These are phyloP conservation scores for Forsythia suspensa DNA, from an alignment of 257 asterid species.

Conservation along the genomic window DNA sequence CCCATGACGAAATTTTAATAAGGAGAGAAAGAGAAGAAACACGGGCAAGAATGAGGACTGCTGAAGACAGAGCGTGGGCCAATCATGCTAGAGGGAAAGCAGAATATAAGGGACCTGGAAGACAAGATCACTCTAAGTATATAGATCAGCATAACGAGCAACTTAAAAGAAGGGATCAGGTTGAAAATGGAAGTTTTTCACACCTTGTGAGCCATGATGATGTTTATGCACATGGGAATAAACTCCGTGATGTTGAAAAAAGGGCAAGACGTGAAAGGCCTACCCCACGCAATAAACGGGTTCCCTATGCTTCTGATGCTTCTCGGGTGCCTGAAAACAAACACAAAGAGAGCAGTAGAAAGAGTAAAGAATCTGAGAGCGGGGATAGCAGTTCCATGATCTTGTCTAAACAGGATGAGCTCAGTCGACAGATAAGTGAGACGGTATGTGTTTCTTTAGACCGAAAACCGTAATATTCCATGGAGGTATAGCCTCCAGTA, in stretches of 20 bases:
- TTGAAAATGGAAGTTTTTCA: slow-evolving; percentile 59
- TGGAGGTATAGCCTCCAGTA: slow-evolving; percentile 16
- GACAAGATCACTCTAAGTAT: slow-evolving; percentile 69
- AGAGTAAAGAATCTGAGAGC: slow-evolving; percentile 65
- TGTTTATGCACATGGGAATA: slow-evolving; percentile 51
- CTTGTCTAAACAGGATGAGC: slow-evolving; percentile 56
- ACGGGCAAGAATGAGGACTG: slow-evolving; percentile 51
- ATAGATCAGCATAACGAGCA: slow-evolving; percentile 56
- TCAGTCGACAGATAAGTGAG: slow-evolving; percentile 55
- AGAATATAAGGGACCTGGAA: slow-evolving; percentile 62
- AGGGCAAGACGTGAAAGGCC: slow-evolving; percentile 67
- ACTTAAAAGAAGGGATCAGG: slow-evolving; percentile 65
- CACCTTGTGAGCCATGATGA: slow-evolving; percentile 72
- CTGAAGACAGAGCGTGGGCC: slow-evolving; percentile 69
- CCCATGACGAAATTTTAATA: slow-evolving; percentile 53
- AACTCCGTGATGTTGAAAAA: slow-evolving; percentile 48
- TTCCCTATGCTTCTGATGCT: slow-evolving; percentile 50
- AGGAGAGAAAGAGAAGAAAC: slow-evolving; percentile 81
- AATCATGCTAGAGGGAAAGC: slow-evolving; percentile 72
- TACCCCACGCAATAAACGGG: slow-evolving; percentile 58
- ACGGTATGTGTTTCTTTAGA: slow-evolving; percentile 68
- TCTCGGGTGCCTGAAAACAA: slow-evolving; percentile 58
- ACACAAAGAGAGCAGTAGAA: slow-evolving; percentile 57
- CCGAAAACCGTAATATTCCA: slow-evolving; percentile 30
- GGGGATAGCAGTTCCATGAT: slow-evolving; percentile 51